Conservation (phyloP, 1,139 yeast species). For the Suhomyces terraborum region DNA sequence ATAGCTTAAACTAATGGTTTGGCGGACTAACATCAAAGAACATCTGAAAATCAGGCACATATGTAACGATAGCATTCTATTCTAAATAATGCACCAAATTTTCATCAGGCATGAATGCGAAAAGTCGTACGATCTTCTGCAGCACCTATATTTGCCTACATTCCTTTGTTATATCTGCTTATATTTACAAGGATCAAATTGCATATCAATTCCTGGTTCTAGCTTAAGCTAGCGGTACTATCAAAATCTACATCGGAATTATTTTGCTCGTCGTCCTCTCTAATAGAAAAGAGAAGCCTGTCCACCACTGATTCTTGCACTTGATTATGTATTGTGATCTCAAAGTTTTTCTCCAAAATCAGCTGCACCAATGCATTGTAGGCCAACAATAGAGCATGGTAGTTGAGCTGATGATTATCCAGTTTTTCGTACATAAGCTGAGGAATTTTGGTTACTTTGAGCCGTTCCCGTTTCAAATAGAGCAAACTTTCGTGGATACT, state of each 20-base stretch:
- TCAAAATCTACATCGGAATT: neutral
- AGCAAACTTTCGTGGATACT: neutral
- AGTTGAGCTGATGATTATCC: constrained; percentile 13
- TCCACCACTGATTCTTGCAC: neutral
- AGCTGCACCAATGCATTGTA: constrained; percentile 14
- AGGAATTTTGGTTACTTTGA: constrained; percentile 5
- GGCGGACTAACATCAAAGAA: too few species aligned
- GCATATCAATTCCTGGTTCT: too few species aligned
- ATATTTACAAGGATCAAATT: too few species aligned
- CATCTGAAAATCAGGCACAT: too few species aligned
- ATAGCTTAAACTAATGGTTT: too few species aligned
- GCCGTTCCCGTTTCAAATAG: neutral
- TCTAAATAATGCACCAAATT: too few species aligned
- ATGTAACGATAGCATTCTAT: too few species aligned
- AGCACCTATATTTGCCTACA: too few species aligned
- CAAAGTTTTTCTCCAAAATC: constrained; percentile 15
- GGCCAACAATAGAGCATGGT: constrained; percentile 16
- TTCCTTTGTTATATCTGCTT: too few species aligned
- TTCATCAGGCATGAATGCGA: too few species aligned
- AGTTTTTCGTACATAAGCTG: neutral
- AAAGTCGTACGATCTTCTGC: too few species aligned
- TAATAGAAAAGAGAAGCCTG: neutral
- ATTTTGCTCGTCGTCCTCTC: neutral
- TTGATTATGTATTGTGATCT: constrained; percentile 13
- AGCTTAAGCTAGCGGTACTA: too few species aligned